phyloP scores from a whole-genome alignment of 805 yeast genomes.

The Yamadazyma nakazawae region DNA sequence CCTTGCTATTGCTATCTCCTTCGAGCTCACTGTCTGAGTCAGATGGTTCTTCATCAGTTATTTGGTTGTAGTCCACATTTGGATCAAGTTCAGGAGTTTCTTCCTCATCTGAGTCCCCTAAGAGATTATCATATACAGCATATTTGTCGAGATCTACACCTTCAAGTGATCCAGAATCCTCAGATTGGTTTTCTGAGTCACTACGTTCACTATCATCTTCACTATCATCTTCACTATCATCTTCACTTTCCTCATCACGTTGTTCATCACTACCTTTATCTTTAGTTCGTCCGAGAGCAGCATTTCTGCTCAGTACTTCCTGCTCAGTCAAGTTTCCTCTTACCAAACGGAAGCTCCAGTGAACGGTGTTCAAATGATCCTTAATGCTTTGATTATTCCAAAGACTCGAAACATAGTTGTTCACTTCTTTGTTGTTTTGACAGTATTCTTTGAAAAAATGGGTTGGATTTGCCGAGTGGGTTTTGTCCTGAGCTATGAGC shows the following conservation, averaged over 20 bases:
- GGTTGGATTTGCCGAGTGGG: slow-evolving; percentile 41
- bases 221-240: slow-evolving; percentile 17
- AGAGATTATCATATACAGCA: slow-evolving; percentile 38
- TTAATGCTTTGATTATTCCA: slow-evolving; percentile 45
- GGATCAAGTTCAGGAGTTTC: slow-evolving; percentile 32
- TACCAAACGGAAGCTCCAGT: slow-evolving; percentile 46
- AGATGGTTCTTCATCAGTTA: slow-evolving; percentile 65
- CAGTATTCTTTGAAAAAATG: slow-evolving; percentile 42
- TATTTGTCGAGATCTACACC: slow-evolving; percentile 25
- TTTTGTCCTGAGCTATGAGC: slow-evolving; percentile 25
- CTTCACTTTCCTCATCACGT: slow-evolving; percentile 23
- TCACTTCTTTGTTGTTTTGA: slow-evolving; percentile 36
- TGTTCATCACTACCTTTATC: slow-evolving; percentile 6
- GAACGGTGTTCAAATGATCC: slow-evolving; percentile 31
- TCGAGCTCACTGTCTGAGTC: slow-evolving; percentile 38
- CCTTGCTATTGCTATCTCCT: slow-evolving; percentile 8
- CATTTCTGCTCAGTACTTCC: slow-evolving; percentile 26
- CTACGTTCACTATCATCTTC: slow-evolving; percentile 13
- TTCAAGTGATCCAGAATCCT: slow-evolving; percentile 16
- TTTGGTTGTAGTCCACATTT: slow-evolving; percentile 49
- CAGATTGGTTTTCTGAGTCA: slow-evolving; percentile 4
- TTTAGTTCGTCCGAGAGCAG: slow-evolving; percentile 14
- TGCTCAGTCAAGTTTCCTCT: slow-evolving; percentile 44
- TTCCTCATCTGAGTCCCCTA: slow-evolving; percentile 23
- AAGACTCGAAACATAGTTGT: slow-evolving; percentile 46